Evolutionary conservation across 176 grass and related monocot genomes (phyloP).

Genomic region (Avena insularis): DNA sequence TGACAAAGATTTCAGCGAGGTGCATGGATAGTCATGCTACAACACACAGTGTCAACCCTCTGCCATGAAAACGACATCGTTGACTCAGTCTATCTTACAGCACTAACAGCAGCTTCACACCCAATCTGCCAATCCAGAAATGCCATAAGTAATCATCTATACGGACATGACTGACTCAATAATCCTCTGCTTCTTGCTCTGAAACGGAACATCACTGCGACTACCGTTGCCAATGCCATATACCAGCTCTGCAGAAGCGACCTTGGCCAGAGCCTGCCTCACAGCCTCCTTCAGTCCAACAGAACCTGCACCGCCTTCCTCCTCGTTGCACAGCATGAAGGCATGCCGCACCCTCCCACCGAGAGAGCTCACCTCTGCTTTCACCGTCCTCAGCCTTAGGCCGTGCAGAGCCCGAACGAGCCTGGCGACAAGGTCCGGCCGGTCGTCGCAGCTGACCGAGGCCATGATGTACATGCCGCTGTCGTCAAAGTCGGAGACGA

Average conservation of each 20-base stretch:
- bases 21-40: no score
- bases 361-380: not conserved
- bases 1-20: no score
- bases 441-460: constrained; percentile 54
- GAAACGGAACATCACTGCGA: not conserved
- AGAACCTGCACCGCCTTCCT: not conserved
- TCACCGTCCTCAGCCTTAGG: constrained; percentile 47
- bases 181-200: constrained; percentile 60
- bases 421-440: constrained; percentile 50
- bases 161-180: constrained; percentile 47
- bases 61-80: no score
- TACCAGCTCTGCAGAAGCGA: constrained; percentile 43
- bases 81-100: no score
- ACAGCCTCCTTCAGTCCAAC: constrained; percentile 54
- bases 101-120: no score
- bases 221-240: not conserved
- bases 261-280: constrained; percentile 45
- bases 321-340: constrained; percentile 47
- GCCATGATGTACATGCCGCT: constrained; percentile 29
- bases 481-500: not conserved
- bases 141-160: not conserved
- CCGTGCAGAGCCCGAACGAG: constrained; percentile 41
- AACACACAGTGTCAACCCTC: no score
- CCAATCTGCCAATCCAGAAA: no score
- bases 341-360: constrained; percentile 54